Evolutionary conservation across 1,139 yeast genomes (phyloP).

Genomic region (Taiozyma onychis): DNA sequence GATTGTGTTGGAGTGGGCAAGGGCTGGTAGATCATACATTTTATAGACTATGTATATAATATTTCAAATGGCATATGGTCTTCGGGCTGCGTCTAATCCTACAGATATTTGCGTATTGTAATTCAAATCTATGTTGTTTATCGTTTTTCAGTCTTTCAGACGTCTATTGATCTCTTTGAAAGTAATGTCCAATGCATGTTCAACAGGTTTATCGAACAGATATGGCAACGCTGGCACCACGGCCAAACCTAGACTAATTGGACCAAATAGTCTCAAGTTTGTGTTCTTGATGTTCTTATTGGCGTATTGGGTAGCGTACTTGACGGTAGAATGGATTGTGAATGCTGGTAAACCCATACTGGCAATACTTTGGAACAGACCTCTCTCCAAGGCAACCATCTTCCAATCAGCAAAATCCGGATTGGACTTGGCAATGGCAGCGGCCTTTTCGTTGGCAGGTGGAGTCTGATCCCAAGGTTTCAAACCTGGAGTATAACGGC

Average conservation of each 20-base stretch:
- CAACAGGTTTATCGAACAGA: slow-evolving; percentile 80
- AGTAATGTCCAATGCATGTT: slow-evolving; percentile 55
- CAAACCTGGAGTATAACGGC: slow-evolving; percentile 55
- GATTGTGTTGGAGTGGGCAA: slow-evolving; percentile 32
- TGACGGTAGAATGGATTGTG: slow-evolving; percentile 75
- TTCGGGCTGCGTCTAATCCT: background rate
- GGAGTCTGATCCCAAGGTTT: slow-evolving; percentile 63
- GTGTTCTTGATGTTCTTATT: slow-evolving; percentile 45
- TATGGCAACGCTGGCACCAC: slow-evolving; percentile 77
- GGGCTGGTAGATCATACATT: slow-evolving; percentile 64
- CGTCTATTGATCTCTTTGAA: slow-evolving; percentile 52
- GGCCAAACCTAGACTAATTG: slow-evolving; percentile 70
- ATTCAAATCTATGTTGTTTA: background rate
- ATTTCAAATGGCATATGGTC: slow-evolving; percentile 25
- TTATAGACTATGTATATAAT: slow-evolving; percentile 33
- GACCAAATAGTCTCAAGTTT: slow-evolving; percentile 56
- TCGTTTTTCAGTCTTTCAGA: background rate
- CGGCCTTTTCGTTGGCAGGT: slow-evolving; percentile 37
- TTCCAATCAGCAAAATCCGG: slow-evolving; percentile 51
- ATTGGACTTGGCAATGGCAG: slow-evolving; percentile 9
- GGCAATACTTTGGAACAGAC: slow-evolving; percentile 73
- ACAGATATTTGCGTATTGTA: background rate
- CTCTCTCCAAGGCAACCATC: slow-evolving; percentile 59
- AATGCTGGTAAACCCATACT: slow-evolving; percentile 87
- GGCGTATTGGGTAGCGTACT: slow-evolving; percentile 54